These are phyloP conservation scores for Wickerhamomyces silvicola DNA, from an alignment of 805 yeast species.

Conservation along the genomic window DNA sequence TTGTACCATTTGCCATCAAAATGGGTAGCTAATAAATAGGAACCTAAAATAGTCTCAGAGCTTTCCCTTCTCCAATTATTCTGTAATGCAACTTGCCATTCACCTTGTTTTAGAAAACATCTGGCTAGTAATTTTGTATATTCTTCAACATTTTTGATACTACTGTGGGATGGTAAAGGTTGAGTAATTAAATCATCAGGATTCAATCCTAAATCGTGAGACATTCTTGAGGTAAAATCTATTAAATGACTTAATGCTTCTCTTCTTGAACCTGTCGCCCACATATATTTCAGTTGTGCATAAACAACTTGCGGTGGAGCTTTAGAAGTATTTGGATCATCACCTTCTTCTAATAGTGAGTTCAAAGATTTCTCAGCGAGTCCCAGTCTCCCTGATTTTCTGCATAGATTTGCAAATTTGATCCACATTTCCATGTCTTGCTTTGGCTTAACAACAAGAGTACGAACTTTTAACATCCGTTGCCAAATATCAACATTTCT, in stretches of 20 bases:
- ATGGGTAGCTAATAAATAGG: conserved; percentile 89
- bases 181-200: conserved; percentile 84
- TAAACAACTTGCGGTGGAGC: conserved; percentile 97
- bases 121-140: conserved; percentile 84
- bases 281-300: conserved; percentile 93
- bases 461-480: conserved; percentile 85
- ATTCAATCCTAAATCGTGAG: conserved; percentile 79
- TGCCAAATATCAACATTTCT: conserved; percentile 99
- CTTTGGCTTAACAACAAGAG: conserved; percentile 88
- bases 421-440: conserved; percentile 98
- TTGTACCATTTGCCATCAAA: conserved; percentile 92
- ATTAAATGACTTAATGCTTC: conserved; percentile 83
- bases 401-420: conserved; percentile 91
- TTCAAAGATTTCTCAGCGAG: conserved; percentile 89
- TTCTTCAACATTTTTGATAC: conserved; percentile 65
- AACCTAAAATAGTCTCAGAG: conserved; percentile 82
- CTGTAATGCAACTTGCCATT: conserved; percentile 88
- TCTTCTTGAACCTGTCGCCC: conserved; percentile 88
- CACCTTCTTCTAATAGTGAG: conserved; percentile 66
- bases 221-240: conserved; percentile 87
- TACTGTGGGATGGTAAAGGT: conserved; percentile 61
- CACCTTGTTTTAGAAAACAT: conserved; percentile 96
- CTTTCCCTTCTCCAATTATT: conserved; percentile 73
- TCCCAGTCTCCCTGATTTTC: conserved; percentile 89
- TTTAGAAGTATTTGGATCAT: conserved; percentile 52